Percentiles rank a stretch among this genome's conserved stretches.
Evolutionary conservation across 768 basidiomycete genomes (phyloP).

Genomic region (Auricularia cornea): DNA sequence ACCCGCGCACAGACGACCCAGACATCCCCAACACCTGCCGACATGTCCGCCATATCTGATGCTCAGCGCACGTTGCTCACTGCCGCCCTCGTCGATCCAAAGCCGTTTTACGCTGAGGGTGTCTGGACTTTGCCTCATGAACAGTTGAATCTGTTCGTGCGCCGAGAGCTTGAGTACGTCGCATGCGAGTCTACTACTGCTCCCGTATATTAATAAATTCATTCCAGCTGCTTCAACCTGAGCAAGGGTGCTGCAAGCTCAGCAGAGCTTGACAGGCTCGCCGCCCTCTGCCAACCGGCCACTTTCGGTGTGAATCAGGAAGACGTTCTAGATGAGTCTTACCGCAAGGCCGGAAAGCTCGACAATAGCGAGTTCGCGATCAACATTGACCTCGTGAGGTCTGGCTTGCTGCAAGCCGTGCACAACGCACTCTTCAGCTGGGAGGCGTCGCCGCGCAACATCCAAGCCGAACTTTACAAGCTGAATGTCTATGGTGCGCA

Average conservation of each 20-base stretch:
- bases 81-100: not conserved
- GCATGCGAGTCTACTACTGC: too few relatives aligned
- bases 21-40: too few relatives aligned
- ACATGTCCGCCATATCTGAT: too few relatives aligned
- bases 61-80: too few relatives aligned
- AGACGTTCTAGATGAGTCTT: constrained; percentile 36
- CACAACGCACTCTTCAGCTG: not conserved
- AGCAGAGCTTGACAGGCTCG: constrained; percentile 19
- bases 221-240: constrained; percentile 8
- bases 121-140: not conserved
- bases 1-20: too few relatives aligned
- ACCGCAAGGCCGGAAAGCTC: constrained; percentile 41
- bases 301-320: constrained; percentile 31
- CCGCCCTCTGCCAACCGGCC: constrained; percentile 30
- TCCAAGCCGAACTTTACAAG: constrained; percentile 18
- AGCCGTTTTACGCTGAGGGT: not conserved
- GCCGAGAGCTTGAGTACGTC: not conserved
- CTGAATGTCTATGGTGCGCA: constrained; percentile 20
- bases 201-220: too few relatives aligned
- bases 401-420: constrained; percentile 16
- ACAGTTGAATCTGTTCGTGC: not conserved
- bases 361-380: constrained; percentile 28
- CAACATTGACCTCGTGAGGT: constrained; percentile 21
- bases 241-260: not conserved
- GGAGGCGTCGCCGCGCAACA: not conserved